Conservation (phyloP, 129 eudicot species). For the Daucus carota region DH1_v3.0 NC_030388.2:28137001-28137500, state of each 20-base stretch:
- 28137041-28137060: constrained; percentile 24
- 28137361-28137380: constrained; percentile 65
- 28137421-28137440: neutral
- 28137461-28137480: neutral
- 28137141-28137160: constrained; percentile 55
- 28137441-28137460: neutral
- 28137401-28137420: neutral
- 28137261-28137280: neutral
- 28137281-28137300: neutral
- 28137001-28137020: constrained; percentile 59
- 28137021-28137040: constrained; percentile 74
- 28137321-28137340: no score
- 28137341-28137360: no score
- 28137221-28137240: neutral
- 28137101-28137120: constrained; percentile 67
- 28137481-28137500: neutral
- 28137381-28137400: constrained; percentile 95
- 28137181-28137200: constrained; percentile 82
- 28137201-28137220: constrained; percentile 60
- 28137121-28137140: constrained; percentile 72
- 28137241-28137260: neutral
- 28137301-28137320: no score
- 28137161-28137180: constrained; percentile 62
- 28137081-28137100: constrained; percentile 25
- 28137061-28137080: constrained; percentile 21